Evolutionary conservation across 306 rosid genomes (phyloP).

Genomic region (Geum urbanum): DNA sequence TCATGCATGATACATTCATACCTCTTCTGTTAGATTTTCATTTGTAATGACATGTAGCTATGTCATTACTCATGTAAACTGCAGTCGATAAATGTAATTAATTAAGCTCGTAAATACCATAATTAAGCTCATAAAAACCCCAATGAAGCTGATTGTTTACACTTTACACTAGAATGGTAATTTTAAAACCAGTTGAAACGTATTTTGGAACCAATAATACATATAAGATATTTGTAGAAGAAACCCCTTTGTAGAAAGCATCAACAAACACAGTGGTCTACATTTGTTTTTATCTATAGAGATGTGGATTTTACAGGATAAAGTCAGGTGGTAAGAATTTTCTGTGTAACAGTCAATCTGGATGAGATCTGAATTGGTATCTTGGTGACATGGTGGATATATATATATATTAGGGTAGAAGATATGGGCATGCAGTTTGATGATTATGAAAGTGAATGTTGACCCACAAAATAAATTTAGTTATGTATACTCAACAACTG

Average conservation of each 20-base stretch:
- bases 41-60: too few relatives aligned
- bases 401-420: neutral
- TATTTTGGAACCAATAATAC: neutral
- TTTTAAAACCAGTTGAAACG: neutral
- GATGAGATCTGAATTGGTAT: conserved; percentile 15
- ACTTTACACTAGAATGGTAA: conserved; percentile 1
- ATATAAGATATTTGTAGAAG: neutral
- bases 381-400: conserved; percentile 1
- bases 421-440: neutral
- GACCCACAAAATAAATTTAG: conserved; percentile 45
- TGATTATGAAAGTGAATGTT: conserved; percentile 32
- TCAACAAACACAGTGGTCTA: neutral
- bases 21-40: too few relatives aligned
- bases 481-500: conserved; percentile 33
- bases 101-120: too few relatives aligned
- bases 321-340: neutral
- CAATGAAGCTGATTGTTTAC: neutral
- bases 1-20: neutral
- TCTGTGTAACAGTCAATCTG: neutral
- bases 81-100: too few relatives aligned
- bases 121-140: neutral
- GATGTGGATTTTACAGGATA: neutral
- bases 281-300: neutral
- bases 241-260: neutral
- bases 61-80: too few relatives aligned